Conservation (phyloP, 2,329 filamentous ascomycete species). For the Ceratocystis eucalypticola region DNA sequence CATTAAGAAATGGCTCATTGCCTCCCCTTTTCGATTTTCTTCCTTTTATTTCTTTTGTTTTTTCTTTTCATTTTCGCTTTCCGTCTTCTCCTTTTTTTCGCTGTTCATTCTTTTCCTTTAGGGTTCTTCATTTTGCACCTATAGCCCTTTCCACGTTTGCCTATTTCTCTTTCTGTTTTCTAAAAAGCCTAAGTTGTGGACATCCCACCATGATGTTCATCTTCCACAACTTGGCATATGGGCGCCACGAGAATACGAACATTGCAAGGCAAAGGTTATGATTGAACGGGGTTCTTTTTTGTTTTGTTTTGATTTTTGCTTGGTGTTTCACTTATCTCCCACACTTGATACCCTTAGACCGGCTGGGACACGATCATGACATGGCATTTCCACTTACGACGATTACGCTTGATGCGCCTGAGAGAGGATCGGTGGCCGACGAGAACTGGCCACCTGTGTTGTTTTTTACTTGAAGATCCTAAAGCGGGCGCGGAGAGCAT, state of each 20-base stretch:
- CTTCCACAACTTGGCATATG: neutral
- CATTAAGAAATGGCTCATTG: constrained; percentile 8
- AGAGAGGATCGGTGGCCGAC: constrained; percentile 18
- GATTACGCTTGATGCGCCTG: constrained; percentile 20
- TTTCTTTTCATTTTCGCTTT: constrained; percentile 24
- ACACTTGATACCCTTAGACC: constrained; percentile 24
- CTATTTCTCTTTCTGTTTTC: constrained; percentile 14
- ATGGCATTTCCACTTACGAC: constrained; percentile 20
- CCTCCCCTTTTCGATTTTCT: constrained; percentile 18
- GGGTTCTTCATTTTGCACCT: constrained; percentile 2
- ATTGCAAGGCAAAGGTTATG: constrained; percentile 19
- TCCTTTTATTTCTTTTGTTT: constrained; percentile 21
- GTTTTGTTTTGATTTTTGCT: constrained; percentile 22
- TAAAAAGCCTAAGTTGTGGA: constrained; percentile 9
- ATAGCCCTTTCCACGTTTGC: constrained; percentile 10
- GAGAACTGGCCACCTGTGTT: constrained; percentile 12
- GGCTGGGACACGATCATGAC: constrained; percentile 22
- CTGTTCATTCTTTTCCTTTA: constrained; percentile 14
- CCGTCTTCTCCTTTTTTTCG: constrained; percentile 11
- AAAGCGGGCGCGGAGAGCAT: constrained; percentile 20
- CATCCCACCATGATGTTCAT: neutral
- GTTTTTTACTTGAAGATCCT: constrained; percentile 18
- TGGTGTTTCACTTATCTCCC: constrained; percentile 19
- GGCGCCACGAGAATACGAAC: constrained; percentile 25
- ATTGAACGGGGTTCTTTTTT: constrained; percentile 22